A percentile compares a stretch with the other conserved stretches of the same genome.
Evolutionary conservation across 106 monocot species (phyloP).

Genomic region (Dendrobium officinale): DNA sequence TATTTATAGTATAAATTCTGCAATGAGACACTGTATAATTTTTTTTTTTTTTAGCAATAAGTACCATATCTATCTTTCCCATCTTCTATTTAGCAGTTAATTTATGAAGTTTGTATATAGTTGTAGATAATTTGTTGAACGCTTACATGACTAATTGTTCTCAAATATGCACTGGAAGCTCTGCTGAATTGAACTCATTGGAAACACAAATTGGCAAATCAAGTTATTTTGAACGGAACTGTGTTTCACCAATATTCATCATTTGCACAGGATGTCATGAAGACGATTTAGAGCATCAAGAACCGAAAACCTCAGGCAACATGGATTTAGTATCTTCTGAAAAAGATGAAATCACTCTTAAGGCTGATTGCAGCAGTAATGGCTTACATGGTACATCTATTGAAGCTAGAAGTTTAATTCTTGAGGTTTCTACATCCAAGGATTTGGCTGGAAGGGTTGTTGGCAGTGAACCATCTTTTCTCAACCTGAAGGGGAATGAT

Average conservation of each 20-base stretch:
- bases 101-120: background rate
- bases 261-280: slow-evolving; percentile 22
- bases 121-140: slow-evolving; percentile 1
- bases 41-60: background rate
- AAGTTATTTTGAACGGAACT: slow-evolving; percentile 31
- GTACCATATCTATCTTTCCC: background rate
- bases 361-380: slow-evolving; percentile 8
- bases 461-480: slow-evolving; percentile 33
- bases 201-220: slow-evolving; percentile 7
- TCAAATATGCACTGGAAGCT: slow-evolving; percentile 6
- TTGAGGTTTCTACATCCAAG: slow-evolving; percentile 43
- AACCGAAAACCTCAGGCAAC: slow-evolving; percentile 1
- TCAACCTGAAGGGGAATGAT: slow-evolving; percentile 21
- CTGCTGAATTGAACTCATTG: slow-evolving; percentile 1
- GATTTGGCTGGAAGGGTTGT: slow-evolving; percentile 30
- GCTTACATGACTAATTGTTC: background rate
- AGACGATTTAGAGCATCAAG: slow-evolving; percentile 14
- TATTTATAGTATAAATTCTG: background rate
- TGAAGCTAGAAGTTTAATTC: slow-evolving; percentile 57
- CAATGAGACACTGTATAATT: background rate
- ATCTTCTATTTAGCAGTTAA: background rate
- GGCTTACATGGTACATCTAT: slow-evolving; percentile 21
- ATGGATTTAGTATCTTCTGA: slow-evolving; percentile 10
- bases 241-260: slow-evolving; percentile 40
- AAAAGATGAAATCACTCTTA: background rate